Conservation (phyloP, 108 stramenopile species). For the Aureococcus anophagefferens region DNA sequence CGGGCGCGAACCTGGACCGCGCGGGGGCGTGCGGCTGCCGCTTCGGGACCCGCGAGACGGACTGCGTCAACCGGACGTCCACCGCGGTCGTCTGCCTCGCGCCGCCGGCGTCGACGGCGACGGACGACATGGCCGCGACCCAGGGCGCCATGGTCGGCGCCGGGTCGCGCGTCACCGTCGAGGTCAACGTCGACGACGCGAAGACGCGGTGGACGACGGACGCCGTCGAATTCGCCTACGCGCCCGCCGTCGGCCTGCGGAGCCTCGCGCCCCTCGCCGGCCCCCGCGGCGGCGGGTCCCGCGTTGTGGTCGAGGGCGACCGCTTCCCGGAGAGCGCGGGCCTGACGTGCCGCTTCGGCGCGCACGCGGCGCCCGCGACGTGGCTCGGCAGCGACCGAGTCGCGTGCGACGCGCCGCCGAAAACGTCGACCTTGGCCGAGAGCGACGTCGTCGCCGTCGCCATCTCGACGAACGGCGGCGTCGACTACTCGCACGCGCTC, state of each 20-base stretch:
- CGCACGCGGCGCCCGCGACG: not conserved
- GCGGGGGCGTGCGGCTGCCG: not conserved
- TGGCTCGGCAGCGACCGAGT: not conserved
- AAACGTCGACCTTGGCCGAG: too few relatives aligned
- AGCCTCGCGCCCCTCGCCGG: not conserved
- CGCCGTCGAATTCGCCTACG: not conserved
- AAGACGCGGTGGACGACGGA: not conserved
- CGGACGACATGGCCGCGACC: too few relatives aligned
- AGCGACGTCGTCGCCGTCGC: not conserved
- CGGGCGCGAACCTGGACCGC: constrained; percentile 1
- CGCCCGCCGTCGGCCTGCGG: not conserved
- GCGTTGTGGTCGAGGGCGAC: not conserved
- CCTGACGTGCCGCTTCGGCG: constrained; percentile 4
- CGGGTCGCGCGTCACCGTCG: not conserved
- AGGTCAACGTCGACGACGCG: not conserved
- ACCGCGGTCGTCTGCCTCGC: not conserved
- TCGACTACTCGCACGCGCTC: not conserved
- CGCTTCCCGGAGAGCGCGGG: constrained; percentile 1
- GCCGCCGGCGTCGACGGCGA: not conserved
- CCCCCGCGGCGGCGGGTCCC: not conserved
- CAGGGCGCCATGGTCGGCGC: not conserved
- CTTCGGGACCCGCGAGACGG: not conserved
- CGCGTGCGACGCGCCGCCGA: not conserved
- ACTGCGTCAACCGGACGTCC: not conserved
- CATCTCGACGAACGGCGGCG: not conserved